Conservation (phyloP, 2,329 filamentous ascomycete species). For the Alternaria novae-zelandiae region DNA sequence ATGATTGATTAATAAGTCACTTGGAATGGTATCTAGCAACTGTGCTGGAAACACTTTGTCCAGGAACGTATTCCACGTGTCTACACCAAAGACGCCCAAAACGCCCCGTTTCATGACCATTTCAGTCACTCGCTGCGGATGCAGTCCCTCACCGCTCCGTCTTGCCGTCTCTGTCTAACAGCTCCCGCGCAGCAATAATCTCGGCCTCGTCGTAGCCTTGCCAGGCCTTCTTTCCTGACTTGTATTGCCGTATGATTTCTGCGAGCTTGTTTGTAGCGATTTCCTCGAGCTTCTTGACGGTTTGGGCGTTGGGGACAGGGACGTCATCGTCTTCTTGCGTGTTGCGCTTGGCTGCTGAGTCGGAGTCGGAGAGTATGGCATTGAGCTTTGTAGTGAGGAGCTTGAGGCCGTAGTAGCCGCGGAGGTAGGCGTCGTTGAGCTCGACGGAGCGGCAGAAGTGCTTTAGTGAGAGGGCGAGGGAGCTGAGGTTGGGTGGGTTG, state of each 20-base stretch:
- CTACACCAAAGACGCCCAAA: slow-evolving; percentile 10
- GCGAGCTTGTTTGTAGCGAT: slow-evolving; percentile 75
- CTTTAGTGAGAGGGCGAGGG: slow-evolving; percentile 75
- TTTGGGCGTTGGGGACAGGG: slow-evolving; percentile 62
- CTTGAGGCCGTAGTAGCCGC: slow-evolving; percentile 92
- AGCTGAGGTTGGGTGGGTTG: slow-evolving; percentile 41
- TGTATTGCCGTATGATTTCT: slow-evolving; percentile 73
- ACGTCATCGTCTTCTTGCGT: slow-evolving; percentile 48
- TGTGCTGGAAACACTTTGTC: neutral
- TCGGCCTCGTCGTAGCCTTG: slow-evolving; percentile 75
- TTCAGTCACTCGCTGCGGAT: neutral
- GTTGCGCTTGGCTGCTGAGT: slow-evolving; percentile 31
- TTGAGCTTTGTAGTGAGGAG: slow-evolving; percentile 62
- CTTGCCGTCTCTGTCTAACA: slow-evolving; percentile 63
- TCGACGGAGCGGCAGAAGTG: slow-evolving; percentile 91
- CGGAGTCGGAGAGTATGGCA: slow-evolving; percentile 39
- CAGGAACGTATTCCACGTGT: slow-evolving; percentile 1
- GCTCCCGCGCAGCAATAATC: slow-evolving; percentile 71
- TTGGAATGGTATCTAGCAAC: slow-evolving; percentile 4
- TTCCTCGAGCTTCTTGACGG: slow-evolving; percentile 72
- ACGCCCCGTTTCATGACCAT: slow-evolving; percentile 5
- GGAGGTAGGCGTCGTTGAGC: slow-evolving; percentile 88
- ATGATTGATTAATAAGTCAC: neutral
- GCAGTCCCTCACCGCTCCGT: slow-evolving; percentile 19
- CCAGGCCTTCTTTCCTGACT: slow-evolving; percentile 68